phyloP scores from a whole-genome alignment of 2,329 filamentous ascomycete genomes.

The Thelonectria rubi region DNA sequence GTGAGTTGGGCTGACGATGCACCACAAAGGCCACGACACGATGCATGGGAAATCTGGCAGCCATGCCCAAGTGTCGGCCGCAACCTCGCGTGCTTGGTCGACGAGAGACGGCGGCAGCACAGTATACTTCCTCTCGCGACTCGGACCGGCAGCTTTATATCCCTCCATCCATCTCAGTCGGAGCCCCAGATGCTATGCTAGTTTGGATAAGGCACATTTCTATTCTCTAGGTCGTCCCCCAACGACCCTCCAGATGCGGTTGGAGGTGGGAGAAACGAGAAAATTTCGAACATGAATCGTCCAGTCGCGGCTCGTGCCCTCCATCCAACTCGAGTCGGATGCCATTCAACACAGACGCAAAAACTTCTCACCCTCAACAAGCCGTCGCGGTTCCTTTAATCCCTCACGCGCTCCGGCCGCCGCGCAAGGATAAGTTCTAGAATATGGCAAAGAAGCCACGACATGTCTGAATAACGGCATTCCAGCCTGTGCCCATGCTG shows the following conservation, averaged over 20 bases:
- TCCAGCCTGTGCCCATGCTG: neutral
- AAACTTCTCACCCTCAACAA: too few species aligned
- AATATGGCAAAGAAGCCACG: conserved; percentile 2
- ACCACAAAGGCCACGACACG: neutral
- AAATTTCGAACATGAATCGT: neutral
- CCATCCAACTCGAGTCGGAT: conserved; percentile 24
- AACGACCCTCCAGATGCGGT: neutral
- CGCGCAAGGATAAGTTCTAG: neutral
- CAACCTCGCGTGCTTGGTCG: conserved; percentile 4
- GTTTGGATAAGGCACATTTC: neutral
- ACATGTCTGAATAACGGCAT: neutral
- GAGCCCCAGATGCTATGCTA: neutral
- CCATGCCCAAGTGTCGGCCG: neutral
- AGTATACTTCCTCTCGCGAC: neutral
- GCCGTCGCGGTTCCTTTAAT: conserved; percentile 10
- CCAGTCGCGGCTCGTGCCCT: conserved; percentile 19
- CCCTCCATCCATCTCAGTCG: neutral
- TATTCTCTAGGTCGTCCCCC: neutral
- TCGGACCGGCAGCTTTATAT: neutral
- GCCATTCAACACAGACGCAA: conserved; percentile 8
- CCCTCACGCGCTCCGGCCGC: neutral
- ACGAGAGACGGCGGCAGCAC: neutral
- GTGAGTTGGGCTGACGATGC: neutral
- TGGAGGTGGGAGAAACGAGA: neutral
- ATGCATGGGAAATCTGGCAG: neutral